Conservation (phyloP, 371 early-diverging fungal species). For the Funneliformis caledonium region DNA sequence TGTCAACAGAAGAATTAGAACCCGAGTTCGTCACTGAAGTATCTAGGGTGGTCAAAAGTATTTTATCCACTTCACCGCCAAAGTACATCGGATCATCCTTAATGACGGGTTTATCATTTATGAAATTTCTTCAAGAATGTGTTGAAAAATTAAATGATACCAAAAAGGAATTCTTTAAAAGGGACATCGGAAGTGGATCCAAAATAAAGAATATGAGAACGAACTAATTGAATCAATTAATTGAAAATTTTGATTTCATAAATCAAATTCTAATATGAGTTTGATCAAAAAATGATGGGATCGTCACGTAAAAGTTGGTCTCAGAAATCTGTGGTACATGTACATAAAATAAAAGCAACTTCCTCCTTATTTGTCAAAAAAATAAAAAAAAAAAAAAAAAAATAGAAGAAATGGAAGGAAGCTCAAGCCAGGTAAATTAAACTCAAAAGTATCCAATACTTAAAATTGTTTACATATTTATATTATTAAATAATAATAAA, state of each 20-base stretch:
- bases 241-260: constrained; percentile 1
- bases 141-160: constrained; percentile 14
- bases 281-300: not conserved
- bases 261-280: constrained; percentile 12
- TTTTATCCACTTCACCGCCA: not conserved
- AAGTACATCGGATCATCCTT: constrained; percentile 22
- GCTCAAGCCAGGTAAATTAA: too few relatives aligned
- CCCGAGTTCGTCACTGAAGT: too few relatives aligned
- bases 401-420: too few relatives aligned
- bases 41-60: too few relatives aligned
- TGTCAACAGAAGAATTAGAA: too few relatives aligned
- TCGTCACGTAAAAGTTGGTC: not conserved
- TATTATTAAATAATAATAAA: too few relatives aligned
- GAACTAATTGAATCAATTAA: constrained; percentile 7
- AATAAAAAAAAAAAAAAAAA: too few relatives aligned
- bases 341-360: too few relatives aligned
- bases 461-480: too few relatives aligned
- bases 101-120: constrained; percentile 21
- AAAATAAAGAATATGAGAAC: not conserved
- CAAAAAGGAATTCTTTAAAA: not conserved
- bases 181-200: not conserved
- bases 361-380: too few relatives aligned
- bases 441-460: too few relatives aligned
- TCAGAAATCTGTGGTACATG: not conserved
- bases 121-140: constrained; percentile 24